phyloP scores from a whole-genome alignment of 2,329 filamentous ascomycete species.

The Phaeosphaeriaceae sp. region DNA sequence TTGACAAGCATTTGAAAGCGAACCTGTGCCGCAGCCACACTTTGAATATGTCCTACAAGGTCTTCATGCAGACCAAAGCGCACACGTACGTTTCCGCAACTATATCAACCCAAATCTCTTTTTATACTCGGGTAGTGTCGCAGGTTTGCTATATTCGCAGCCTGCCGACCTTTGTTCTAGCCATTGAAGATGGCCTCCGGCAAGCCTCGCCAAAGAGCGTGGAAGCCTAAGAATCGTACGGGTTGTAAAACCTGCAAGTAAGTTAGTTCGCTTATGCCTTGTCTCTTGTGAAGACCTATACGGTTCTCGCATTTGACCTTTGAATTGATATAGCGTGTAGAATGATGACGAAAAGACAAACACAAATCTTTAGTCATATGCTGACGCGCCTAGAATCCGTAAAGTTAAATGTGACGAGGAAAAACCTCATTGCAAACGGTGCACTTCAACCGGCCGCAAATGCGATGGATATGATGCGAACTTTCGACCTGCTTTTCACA shows the following conservation, averaged over 20 bases:
- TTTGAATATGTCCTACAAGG: background rate
- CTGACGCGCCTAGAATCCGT: constrained; percentile 32
- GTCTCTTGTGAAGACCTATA: background rate
- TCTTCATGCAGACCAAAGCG: constrained; percentile 8
- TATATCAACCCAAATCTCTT: constrained; percentile 5
- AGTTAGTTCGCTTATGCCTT: constrained; percentile 1
- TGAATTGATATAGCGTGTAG: background rate
- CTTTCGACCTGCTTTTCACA: constrained; percentile 7
- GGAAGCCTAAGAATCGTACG: constrained; percentile 22
- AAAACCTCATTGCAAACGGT: constrained; percentile 38
- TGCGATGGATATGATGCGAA: constrained; percentile 39
- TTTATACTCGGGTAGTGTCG: constrained; percentile 6
- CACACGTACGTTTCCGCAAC: background rate
- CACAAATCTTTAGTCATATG: background rate
- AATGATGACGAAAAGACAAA: background rate
- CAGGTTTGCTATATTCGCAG: background rate
- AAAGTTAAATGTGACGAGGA: constrained; percentile 44
- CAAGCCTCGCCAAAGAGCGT: constrained; percentile 22
- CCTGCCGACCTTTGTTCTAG: background rate
- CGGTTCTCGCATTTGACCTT: background rate
- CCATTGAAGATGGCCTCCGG: constrained; percentile 11
- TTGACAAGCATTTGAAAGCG: background rate
- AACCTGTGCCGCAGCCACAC: constrained; percentile 2
- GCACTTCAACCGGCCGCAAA: constrained; percentile 39
- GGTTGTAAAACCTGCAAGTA: constrained; percentile 29